Conservation (phyloP, 2,329 filamentous ascomycete species). For the Aureobasidium sp. region DNA sequence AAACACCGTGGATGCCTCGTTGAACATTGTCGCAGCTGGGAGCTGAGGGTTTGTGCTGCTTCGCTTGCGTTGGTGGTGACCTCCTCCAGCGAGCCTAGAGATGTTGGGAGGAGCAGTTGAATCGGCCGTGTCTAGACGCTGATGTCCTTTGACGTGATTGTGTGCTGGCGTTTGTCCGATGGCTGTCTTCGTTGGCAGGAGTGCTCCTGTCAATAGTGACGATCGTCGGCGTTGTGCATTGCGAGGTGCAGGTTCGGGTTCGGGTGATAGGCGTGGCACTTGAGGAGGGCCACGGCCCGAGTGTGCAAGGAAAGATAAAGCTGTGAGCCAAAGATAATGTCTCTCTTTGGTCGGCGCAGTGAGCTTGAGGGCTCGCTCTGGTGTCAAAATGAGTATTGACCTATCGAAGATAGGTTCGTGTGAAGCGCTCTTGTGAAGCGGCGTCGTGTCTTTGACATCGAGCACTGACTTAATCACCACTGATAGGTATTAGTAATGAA, state of each 20-base stretch:
- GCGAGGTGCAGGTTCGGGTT: conserved; percentile 17
- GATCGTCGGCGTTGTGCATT: conserved; percentile 23
- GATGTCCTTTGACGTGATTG: conserved; percentile 10
- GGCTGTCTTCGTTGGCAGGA: conserved; percentile 18
- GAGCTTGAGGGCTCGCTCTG: conserved; percentile 89
- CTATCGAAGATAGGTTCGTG: conserved; percentile 61
- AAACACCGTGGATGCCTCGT: conserved; percentile 23
- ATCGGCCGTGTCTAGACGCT: conserved; percentile 39
- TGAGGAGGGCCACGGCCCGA: conserved; percentile 68
- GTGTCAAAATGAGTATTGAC: conserved; percentile 90
- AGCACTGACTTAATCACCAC: conserved; percentile 93
- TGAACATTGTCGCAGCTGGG: conserved; percentile 46
- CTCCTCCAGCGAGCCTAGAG: conserved; percentile 56
- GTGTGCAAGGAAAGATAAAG: conserved; percentile 89
- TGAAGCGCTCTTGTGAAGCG: conserved; percentile 63
- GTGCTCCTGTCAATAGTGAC: conserved; percentile 28
- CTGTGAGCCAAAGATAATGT: conserved; percentile 91
- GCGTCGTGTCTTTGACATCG: conserved; percentile 91
- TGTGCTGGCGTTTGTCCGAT: conserved; percentile 22
- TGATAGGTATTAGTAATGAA: conserved; percentile 32
- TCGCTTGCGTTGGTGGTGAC: conserved; percentile 68
- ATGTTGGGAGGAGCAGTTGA: conserved; percentile 66
- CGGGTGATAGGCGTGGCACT: conserved; percentile 28
- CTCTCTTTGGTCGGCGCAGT: conserved; percentile 76
- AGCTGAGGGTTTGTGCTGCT: conserved; percentile 80